A percentile compares a stretch with the other conserved stretches of the same genome.
Conservation (phyloP, 768 basidiomycete genomes). For the Lentinula sp. region DNA sequence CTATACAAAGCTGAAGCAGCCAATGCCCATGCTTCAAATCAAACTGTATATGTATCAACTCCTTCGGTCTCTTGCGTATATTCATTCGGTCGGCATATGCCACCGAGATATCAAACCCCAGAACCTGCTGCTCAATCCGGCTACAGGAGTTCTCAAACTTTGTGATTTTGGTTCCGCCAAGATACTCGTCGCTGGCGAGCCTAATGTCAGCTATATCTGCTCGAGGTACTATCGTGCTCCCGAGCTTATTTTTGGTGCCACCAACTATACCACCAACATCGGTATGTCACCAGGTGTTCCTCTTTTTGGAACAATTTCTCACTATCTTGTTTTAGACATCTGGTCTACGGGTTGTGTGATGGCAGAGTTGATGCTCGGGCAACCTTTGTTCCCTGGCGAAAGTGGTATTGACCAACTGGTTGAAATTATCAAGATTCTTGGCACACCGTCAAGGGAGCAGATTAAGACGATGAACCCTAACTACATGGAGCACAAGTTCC, state of each 20-base stretch:
- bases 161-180: conserved; percentile 99
- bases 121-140: conserved; percentile 95
- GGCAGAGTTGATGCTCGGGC: conserved; percentile 99
- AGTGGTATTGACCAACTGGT: conserved; percentile 98
- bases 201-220: conserved; percentile 99
- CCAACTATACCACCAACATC: conserved; percentile 99
- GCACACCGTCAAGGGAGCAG: conserved; percentile 96
- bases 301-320: conserved; percentile 4
- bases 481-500: conserved; percentile 99
- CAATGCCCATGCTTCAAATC: conserved; percentile 99
- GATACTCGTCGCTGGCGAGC: conserved; percentile 95
- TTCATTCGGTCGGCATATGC: conserved; percentile 98
- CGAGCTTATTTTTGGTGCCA: conserved; percentile 98
- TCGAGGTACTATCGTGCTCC: conserved; percentile 99
- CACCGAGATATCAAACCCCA: conserved; percentile 99
- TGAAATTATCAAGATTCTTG: conserved; percentile 99
- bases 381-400: conserved; percentile 98
- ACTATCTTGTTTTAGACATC: conserved; percentile 55
- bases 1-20: conserved; percentile 99
- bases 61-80: conserved; percentile 96
- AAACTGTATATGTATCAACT: conserved; percentile 99
- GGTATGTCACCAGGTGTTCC: conserved; percentile 36
- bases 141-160: conserved; percentile 93
- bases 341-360: conserved; percentile 99
- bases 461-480: conserved; percentile 99